These are phyloP conservation scores for Zizania palustris DNA, from an alignment of 202 grass and related monocot genomes.

Conservation along the genomic window DNA sequence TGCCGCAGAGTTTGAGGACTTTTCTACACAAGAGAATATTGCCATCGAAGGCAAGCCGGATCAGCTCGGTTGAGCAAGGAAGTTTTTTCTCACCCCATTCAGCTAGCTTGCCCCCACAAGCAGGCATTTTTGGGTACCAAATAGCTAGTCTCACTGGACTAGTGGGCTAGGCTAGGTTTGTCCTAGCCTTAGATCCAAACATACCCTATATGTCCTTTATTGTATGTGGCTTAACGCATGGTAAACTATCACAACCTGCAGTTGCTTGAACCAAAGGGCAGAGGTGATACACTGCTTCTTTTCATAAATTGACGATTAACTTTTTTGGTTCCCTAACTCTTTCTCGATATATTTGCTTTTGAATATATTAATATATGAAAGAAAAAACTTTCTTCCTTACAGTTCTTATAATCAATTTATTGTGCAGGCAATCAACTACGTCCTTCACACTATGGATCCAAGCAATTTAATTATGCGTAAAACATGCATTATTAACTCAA, in stretches of 20 bases:
- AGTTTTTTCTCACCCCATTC: too few relatives aligned
- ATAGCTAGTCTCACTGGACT: too few relatives aligned
- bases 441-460: conserved; percentile 97
- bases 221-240: neutral
- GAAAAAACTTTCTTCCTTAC: neutral
- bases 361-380: conserved; percentile 25
- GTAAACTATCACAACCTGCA: neutral
- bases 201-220: too few relatives aligned
- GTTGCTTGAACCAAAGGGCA: neutral
- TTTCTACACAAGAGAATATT: too few relatives aligned
- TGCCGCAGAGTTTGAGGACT: too few relatives aligned
- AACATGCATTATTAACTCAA: conserved; percentile 77
- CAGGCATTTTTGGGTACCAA: too few relatives aligned
- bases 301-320: conserved; percentile 16
- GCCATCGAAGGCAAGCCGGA: too few relatives aligned
- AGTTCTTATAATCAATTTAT: conserved; percentile 28
- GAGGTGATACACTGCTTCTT: neutral
- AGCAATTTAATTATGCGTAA: conserved; percentile 98
- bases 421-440: conserved; percentile 68
- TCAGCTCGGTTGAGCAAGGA: too few relatives aligned
- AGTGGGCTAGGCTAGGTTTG: too few relatives aligned
- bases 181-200: too few relatives aligned
- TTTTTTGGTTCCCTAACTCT: neutral
- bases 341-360: neutral
- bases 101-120: too few relatives aligned